Evolutionary conservation across 441 rosid species (phyloP).

Genomic region (Adansonia madagascariensis): DNA sequence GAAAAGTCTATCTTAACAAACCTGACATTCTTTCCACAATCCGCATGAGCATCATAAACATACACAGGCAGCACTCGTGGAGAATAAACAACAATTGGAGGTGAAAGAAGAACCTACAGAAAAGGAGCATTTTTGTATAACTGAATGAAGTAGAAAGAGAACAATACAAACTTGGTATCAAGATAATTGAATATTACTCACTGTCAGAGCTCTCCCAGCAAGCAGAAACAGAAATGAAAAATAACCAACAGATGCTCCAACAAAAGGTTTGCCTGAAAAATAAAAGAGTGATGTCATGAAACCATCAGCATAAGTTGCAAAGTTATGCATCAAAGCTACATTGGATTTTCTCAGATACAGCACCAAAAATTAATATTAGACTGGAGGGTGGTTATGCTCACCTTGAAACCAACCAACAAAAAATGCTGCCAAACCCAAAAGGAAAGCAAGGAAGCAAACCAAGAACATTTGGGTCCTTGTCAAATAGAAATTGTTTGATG

Average conservation of each 20-base stretch:
- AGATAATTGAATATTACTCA: slow-evolving; percentile 47
- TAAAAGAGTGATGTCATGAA: slow-evolving; percentile 19
- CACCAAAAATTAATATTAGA: slow-evolving; percentile 21
- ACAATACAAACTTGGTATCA: slow-evolving; percentile 23
- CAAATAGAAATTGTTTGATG: slow-evolving; percentile 98
- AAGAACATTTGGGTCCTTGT: slow-evolving; percentile 88
- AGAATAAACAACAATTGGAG: slow-evolving; percentile 99
- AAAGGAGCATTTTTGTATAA: slow-evolving; percentile 22
- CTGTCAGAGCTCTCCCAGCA: slow-evolving; percentile 98
- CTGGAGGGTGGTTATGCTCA: slow-evolving; percentile 38
- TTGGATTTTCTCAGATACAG: slow-evolving; percentile 11
- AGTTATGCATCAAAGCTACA: slow-evolving; percentile 12
- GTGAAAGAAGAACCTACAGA: slow-evolving; percentile 96
- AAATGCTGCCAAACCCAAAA: slow-evolving; percentile 99
- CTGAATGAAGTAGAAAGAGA: slow-evolving; percentile 29
- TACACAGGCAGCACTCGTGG: slow-evolving; percentile 98
- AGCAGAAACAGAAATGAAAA: slow-evolving; percentile 92
- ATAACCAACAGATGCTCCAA: slow-evolving; percentile 99
- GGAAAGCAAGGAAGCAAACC: slow-evolving; percentile 95
- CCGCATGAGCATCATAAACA: slow-evolving; percentile 99
- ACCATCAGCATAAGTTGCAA: slow-evolving; percentile 19
- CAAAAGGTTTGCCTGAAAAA: slow-evolving; percentile 86
- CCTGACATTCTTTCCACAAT: slow-evolving; percentile 99
- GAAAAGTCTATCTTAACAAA: slow-evolving; percentile 43
- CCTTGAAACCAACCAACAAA: slow-evolving; percentile 95